These are phyloP conservation scores for Sistotremastrum suecicum DNA, from an alignment of 768 basidiomycete species.

Conservation along the genomic window DNA sequence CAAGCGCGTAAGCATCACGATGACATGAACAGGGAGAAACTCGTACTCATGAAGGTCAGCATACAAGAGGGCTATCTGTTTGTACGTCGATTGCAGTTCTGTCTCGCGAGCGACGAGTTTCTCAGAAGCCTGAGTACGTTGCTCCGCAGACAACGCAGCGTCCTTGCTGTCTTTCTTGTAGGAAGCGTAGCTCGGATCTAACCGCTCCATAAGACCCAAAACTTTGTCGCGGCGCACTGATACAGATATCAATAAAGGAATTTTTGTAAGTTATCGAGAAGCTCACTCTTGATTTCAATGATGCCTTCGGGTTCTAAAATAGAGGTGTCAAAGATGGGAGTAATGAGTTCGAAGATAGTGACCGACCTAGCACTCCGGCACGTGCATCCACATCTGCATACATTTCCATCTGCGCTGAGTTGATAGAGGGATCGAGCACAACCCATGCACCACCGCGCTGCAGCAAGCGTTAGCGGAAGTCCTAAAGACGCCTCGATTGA, in stretches of 20 bases:
- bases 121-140: constrained; percentile 54
- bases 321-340: not conserved
- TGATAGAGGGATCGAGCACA: constrained; percentile 96
- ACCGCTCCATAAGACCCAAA: constrained; percentile 78
- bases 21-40: not conserved
- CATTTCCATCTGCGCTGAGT: constrained; percentile 97
- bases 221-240: constrained; percentile 85
- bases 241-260: constrained; percentile 2
- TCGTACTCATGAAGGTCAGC: constrained; percentile 94
- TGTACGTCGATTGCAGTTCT: constrained; percentile 77
- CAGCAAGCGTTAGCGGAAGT: not conserved
- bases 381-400: constrained; percentile 93
- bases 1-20: constrained; percentile 4
- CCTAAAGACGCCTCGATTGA: not conserved
- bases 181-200: constrained; percentile 70
- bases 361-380: constrained; percentile 59
- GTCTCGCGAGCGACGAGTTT: constrained; percentile 66
- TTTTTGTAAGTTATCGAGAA: not conserved
- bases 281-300: constrained; percentile 73
- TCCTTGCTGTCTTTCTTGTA: constrained; percentile 77
- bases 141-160: constrained; percentile 52
- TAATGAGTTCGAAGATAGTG: too few relatives aligned
- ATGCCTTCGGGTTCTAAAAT: constrained; percentile 86
- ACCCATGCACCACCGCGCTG: constrained; percentile 96
- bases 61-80: constrained; percentile 85